phyloP scores from a whole-genome alignment of 768 basidiomycete genomes.

The Boletus vermiculosoides region DNA sequence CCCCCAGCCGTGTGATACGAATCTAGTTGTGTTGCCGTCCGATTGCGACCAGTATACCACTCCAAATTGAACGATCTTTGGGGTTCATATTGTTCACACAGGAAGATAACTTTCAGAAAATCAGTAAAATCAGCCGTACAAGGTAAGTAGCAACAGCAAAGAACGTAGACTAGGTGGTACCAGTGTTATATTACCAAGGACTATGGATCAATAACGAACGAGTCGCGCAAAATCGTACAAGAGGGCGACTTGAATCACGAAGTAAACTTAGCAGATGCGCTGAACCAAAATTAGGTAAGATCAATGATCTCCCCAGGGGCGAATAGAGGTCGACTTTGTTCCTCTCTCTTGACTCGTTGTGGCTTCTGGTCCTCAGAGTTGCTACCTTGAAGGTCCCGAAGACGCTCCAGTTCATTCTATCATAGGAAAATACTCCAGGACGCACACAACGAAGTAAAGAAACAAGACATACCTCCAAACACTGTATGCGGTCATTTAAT shows the following conservation, averaged over 20 bases:
- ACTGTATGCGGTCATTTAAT: neutral
- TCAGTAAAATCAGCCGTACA: neutral
- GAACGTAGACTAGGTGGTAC: neutral
- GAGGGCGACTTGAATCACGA: neutral
- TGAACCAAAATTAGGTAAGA: slow-evolving; percentile 13
- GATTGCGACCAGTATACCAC: neutral
- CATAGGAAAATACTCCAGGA: neutral
- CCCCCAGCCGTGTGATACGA: too few relatives aligned
- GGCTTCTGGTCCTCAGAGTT: slow-evolving; percentile 8
- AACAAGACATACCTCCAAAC: slow-evolving; percentile 7
- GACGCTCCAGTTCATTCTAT: slow-evolving; percentile 16
- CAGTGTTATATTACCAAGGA: neutral
- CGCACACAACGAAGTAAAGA: neutral
- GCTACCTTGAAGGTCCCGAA: slow-evolving; percentile 5
- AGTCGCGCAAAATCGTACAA: neutral
- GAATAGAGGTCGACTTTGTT: neutral
- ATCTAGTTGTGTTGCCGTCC: neutral
- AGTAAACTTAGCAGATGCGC: too few relatives aligned
- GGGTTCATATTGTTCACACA: neutral
- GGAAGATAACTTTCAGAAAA: neutral
- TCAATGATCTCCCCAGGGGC: slow-evolving; percentile 13
- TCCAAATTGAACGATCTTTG: neutral
- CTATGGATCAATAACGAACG: neutral
- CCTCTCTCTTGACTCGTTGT: slow-evolving; percentile 18
- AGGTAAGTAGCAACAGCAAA: neutral